These are phyloP conservation scores for Penicillium sp. DNA, from an alignment of 2,329 filamentous ascomycete genomes.

Conservation along the genomic window DNA sequence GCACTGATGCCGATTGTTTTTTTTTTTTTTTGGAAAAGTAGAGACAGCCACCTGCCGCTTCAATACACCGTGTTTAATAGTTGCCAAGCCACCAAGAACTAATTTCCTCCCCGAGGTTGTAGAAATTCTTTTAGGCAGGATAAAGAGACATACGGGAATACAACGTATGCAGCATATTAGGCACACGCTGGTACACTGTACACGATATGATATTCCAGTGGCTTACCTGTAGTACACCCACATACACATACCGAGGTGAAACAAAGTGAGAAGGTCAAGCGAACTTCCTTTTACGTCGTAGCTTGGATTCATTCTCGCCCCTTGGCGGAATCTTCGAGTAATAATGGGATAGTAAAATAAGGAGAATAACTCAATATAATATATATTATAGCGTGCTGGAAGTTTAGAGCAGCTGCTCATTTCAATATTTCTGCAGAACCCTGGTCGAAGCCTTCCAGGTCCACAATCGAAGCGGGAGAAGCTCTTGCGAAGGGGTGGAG, in stretches of 20 bases:
- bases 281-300: constrained; percentile 18
- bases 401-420: constrained; percentile 10
- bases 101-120: background rate
- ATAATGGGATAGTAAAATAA: background rate
- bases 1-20: constrained; percentile 18
- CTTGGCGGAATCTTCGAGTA: background rate
- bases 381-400: constrained; percentile 8
- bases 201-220: background rate
- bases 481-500: constrained; percentile 37
- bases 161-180: background rate
- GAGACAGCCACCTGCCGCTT: constrained; percentile 12
- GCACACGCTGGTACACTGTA: background rate
- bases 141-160: background rate
- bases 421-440: constrained; percentile 27
- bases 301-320: constrained; percentile 10
- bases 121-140: background rate
- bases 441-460: constrained; percentile 30
- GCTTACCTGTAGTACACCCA: background rate
- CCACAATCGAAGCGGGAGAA: constrained; percentile 42
- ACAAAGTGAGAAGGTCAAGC: constrained; percentile 23
- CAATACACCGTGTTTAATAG: constrained; percentile 16
- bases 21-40: background rate
- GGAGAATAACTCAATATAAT: background rate
- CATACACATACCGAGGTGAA: constrained; percentile 13
- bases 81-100: constrained; percentile 12